Conservation (phyloP, 495 filamentous ascomycete genomes). For the Daldinia loculata region DNA sequence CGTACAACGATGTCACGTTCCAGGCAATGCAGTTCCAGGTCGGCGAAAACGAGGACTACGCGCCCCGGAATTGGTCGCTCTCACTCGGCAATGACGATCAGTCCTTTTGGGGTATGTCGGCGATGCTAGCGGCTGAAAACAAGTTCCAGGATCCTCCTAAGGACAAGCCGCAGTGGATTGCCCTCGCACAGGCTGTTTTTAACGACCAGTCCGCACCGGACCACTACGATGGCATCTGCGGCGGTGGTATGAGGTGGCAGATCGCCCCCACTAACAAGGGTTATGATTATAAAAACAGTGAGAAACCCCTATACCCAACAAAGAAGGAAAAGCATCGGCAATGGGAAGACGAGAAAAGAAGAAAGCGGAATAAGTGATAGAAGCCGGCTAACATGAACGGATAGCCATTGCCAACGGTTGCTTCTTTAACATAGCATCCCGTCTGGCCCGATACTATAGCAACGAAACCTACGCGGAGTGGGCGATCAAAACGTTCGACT, state of each 20-base stretch:
- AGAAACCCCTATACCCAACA: conserved; percentile 16
- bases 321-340: neutral
- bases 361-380: neutral
- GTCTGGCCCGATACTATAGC: conserved; percentile 78
- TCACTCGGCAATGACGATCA: conserved; percentile 89
- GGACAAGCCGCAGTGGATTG: conserved; percentile 72
- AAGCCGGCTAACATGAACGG: neutral
- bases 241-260: conserved; percentile 86
- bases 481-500: conserved; percentile 78
- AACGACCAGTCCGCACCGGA: conserved; percentile 67
- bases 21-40: conserved; percentile 75
- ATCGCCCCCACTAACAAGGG: conserved; percentile 79
- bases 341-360: neutral
- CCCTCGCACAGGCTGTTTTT: conserved; percentile 80
- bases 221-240: conserved; percentile 71
- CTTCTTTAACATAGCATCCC: conserved; percentile 85
- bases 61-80: conserved; percentile 74
- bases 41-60: conserved; percentile 71
- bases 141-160: conserved; percentile 70
- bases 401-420: conserved; percentile 77
- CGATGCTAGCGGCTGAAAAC: conserved; percentile 76
- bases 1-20: conserved; percentile 70
- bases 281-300: conserved; percentile 89
- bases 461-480: conserved; percentile 81
- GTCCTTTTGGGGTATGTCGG: conserved; percentile 77